A percentile compares a stretch with the other conserved stretches of the same genome.
phyloP scores from a whole-genome alignment of 305 asterid species.

The Petunia hybrid region DNA sequence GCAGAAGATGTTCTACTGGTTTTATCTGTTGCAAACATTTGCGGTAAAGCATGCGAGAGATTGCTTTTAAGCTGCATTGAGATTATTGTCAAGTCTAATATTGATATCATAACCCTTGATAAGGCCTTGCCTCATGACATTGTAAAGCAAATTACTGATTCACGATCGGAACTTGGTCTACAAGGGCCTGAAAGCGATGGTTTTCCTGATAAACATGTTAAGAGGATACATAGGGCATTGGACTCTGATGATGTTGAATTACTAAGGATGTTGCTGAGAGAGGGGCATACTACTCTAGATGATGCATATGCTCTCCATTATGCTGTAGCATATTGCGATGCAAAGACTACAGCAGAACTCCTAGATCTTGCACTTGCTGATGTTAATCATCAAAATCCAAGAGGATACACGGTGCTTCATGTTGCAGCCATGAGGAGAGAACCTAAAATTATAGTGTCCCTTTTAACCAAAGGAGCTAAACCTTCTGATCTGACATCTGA shows the following conservation, averaged over 20 bases:
- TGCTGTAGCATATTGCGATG: conserved; percentile 95
- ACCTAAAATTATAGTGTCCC: conserved; percentile 86
- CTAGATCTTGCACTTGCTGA: conserved; percentile 92
- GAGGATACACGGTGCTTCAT: conserved; percentile 95
- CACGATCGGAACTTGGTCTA: conserved; percentile 62
- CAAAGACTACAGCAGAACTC: conserved; percentile 88
- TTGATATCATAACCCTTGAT: conserved; percentile 78
- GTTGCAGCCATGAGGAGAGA: conserved; percentile 94
- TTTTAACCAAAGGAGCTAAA: conserved; percentile 91
- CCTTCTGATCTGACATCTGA: conserved; percentile 90
- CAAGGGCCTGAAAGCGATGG: conserved; percentile 51
- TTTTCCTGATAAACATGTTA: conserved; percentile 81
- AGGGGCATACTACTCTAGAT: conserved; percentile 79
- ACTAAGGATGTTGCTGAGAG: conserved; percentile 87
- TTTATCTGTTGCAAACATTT: conserved; percentile 69
- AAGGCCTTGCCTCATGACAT: conserved; percentile 75
- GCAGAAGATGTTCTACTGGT: conserved; percentile 79
- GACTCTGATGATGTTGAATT: conserved; percentile 96
- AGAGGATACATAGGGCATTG: conserved; percentile 91
- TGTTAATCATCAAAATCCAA: conserved; percentile 72
- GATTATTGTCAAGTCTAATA: conserved; percentile 81
- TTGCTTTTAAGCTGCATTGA: conserved; percentile 66
- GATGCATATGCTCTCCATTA: conserved; percentile 90
- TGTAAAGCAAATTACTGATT: conserved; percentile 62
- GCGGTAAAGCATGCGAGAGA: conserved; percentile 63